These are phyloP conservation scores for Hymenoscyphus linearis DNA, from an alignment of 2,329 filamentous ascomycete genomes.

Conservation along the genomic window DNA sequence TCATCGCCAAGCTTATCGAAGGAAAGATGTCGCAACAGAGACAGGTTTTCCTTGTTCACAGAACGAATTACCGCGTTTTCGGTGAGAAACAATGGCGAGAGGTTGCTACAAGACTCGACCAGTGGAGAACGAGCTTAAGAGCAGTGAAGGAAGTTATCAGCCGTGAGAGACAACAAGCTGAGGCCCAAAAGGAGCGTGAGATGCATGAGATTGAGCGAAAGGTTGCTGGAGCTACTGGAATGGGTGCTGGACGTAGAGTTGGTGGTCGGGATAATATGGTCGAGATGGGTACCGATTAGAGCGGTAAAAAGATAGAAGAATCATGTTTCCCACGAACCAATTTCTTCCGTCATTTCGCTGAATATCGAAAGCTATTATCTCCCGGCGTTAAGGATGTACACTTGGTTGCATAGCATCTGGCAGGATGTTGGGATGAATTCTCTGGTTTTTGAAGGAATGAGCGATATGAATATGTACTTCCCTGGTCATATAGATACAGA, in stretches of 20 bases:
- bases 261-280: constrained; percentile 31
- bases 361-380: constrained; percentile 15
- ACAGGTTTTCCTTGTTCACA: constrained; percentile 90
- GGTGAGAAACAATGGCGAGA: constrained; percentile 98
- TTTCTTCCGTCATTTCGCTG: constrained; percentile 2
- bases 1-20: constrained; percentile 91
- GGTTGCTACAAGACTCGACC: constrained; percentile 82
- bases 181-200: constrained; percentile 73
- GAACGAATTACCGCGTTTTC: constrained; percentile 94
- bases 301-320: constrained; percentile 4
- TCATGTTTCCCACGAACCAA: neutral
- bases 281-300: constrained; percentile 33
- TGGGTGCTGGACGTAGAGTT: constrained; percentile 40
- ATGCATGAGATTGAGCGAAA: constrained; percentile 66
- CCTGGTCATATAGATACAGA: constrained; percentile 1
- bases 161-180: constrained; percentile 74
- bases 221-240: constrained; percentile 31
- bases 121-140: constrained; percentile 79
- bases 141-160: constrained; percentile 74
- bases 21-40: constrained; percentile 93
- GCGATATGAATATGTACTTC: constrained; percentile 2
- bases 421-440: constrained; percentile 25
- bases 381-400: constrained; percentile 29
- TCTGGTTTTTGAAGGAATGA: constrained; percentile 13
- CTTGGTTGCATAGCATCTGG: constrained; percentile 31